Base-by-base conservation (phyloP, 805 yeast species). In the Candida michaelii region DNA sequence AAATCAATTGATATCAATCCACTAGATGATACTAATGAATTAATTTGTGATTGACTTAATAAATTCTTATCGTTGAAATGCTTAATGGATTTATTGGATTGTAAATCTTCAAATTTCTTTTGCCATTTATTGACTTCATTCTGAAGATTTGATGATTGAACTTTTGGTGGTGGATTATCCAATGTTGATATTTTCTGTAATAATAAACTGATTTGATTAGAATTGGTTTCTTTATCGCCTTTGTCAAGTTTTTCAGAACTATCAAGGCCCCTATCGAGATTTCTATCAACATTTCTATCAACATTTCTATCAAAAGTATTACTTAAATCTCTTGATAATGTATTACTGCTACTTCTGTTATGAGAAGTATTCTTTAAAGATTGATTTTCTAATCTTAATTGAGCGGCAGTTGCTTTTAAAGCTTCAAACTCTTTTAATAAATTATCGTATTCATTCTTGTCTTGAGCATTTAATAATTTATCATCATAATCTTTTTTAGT, bases 1-100 rank as follows among this genome's bases (percentile, higher is more conserved):
- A 67, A 53, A 25, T 66, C 57, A 30, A 71, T 42, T 1, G 84
- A 70, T 31, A 82, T 63, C 24, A 71, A 49, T 2, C 88, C 87
- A 16, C 52, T 43, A 0, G 68, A 45, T 5, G 69, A 45, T 5
- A 66, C 49, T 40, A 61, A 63, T 10, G 52, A 44, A 33, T 57
- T 50, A 38, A 74, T 48, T 12, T 64, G 58, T 5, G 53, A 51
- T 14, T 56, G 46, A 5, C 56, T 38, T 33, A 51, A 45, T 21
- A 48, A 43, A 16, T 47, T 50, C 5, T 13, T 29, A 25, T 42
- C 53, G 29, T 46, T 60, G 34, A 59, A 51, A 27, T 53, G 49
- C 24, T 46, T 48, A 4, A 54, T 45, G 18, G 56, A 49, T 10
- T 57, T 55, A 27, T 60, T 60, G 16, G 74, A 53, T 21, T 77